Evolutionary conservation across 495 filamentous ascomycete species (phyloP).

Genomic region (Aspergillus bertholletiae): DNA sequence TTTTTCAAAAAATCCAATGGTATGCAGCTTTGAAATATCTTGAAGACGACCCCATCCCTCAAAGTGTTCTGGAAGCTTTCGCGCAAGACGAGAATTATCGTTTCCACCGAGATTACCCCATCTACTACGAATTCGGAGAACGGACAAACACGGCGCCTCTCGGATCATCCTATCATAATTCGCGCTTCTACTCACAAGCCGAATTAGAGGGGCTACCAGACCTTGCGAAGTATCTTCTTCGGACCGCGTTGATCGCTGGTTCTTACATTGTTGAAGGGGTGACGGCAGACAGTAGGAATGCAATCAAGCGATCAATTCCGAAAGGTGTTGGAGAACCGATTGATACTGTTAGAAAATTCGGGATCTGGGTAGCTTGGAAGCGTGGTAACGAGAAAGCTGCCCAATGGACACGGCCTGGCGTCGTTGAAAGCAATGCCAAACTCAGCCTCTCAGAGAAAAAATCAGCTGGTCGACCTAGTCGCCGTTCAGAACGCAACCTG

Average conservation of each 20-base stretch:
- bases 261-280: slow-evolving; percentile 60
- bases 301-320: slow-evolving; percentile 62
- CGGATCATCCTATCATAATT: slow-evolving; percentile 50
- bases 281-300: slow-evolving; percentile 51
- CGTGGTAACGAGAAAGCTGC: slow-evolving; percentile 66
- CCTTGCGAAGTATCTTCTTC: slow-evolving; percentile 60
- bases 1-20: slow-evolving; percentile 76
- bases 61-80: slow-evolving; percentile 53
- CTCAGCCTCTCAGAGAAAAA: slow-evolving; percentile 41
- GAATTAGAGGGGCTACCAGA: slow-evolving; percentile 67
- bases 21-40: slow-evolving; percentile 65
- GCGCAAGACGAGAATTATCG: slow-evolving; percentile 48
- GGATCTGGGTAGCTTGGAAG: slow-evolving; percentile 72
- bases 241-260: slow-evolving; percentile 64
- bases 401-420: slow-evolving; percentile 57
- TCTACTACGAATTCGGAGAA: slow-evolving; percentile 57
- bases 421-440: slow-evolving; percentile 43
- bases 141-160: slow-evolving; percentile 45
- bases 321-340: slow-evolving; percentile 60
- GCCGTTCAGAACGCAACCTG: slow-evolving; percentile 41
- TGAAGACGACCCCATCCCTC: slow-evolving; percentile 62
- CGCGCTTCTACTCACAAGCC: slow-evolving; percentile 62
- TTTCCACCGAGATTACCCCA: slow-evolving; percentile 52
- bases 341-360: slow-evolving; percentile 58
- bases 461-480: slow-evolving; percentile 41